Evolutionary conservation across 2,329 filamentous ascomycete species (phyloP).

Genomic region (Cordyceps militaris): DNA sequence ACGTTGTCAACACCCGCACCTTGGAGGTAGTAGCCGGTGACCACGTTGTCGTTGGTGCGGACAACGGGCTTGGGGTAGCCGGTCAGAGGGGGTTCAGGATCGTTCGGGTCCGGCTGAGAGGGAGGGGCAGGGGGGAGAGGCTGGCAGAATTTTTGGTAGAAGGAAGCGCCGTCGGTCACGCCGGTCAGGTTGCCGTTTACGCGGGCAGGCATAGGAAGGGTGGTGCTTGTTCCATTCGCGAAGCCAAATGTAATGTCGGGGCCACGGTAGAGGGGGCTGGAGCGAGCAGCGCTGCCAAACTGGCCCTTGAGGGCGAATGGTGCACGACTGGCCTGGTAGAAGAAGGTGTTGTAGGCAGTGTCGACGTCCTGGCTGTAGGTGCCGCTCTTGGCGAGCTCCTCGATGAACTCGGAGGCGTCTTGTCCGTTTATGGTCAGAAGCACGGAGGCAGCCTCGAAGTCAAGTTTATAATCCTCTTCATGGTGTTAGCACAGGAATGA

Average conservation of each 20-base stretch:
- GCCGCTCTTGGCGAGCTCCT: slow-evolving; percentile 17
- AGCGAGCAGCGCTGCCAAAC: slow-evolving; percentile 27
- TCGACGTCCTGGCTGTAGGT: slow-evolving; percentile 22
- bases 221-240: slow-evolving; percentile 26
- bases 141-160: slow-evolving; percentile 29
- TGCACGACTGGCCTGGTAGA: slow-evolving; percentile 21
- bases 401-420: slow-evolving; percentile 19
- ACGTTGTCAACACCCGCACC: slow-evolving; percentile 28
- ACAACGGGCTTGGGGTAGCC: slow-evolving; percentile 26
- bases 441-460: slow-evolving; percentile 16
- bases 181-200: slow-evolving; percentile 24
- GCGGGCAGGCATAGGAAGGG: slow-evolving; percentile 20
- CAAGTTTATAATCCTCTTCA: slow-evolving; percentile 18
- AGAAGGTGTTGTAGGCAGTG: slow-evolving; percentile 33
- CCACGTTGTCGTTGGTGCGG: slow-evolving; percentile 22
- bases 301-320: slow-evolving; percentile 20
- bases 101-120: neutral
- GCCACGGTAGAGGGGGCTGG: slow-evolving; percentile 23
- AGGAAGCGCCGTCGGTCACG: slow-evolving; percentile 26
- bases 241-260: slow-evolving; percentile 30
- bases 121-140: slow-evolving; percentile 10
- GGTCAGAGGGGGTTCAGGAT: slow-evolving; percentile 2
- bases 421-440: slow-evolving; percentile 24
- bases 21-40: slow-evolving; percentile 29
- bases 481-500: neutral